Conservation (phyloP, 192 early-diverging fungal species). For the Linnemannia zychae region DNA sequence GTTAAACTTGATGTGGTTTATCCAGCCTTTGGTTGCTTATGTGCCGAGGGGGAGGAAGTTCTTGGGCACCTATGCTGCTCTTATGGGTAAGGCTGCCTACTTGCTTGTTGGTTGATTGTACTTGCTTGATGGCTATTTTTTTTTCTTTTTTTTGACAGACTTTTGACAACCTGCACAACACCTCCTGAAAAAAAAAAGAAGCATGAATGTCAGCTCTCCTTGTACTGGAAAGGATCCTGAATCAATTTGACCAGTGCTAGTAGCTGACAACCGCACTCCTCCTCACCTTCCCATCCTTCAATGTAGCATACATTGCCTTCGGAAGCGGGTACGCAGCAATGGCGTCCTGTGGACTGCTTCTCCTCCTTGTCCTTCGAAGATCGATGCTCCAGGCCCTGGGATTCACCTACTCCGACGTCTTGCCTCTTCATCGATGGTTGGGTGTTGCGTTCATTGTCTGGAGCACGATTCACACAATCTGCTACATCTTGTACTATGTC, state of each 20-base stretch:
- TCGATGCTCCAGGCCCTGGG: slow-evolving; percentile 51
- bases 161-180: background rate
- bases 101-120: background rate
- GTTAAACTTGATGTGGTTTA: slow-evolving; percentile 42
- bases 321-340: slow-evolving; percentile 46
- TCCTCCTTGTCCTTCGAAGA: slow-evolving; percentile 33
- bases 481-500: slow-evolving; percentile 42
- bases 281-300: background rate
- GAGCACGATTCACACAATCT: slow-evolving; percentile 33
- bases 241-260: background rate
- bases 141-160: slow-evolving; percentile 6
- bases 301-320: slow-evolving; percentile 38
- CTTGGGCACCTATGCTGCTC: slow-evolving; percentile 25
- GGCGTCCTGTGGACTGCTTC: slow-evolving; percentile 38
- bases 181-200: background rate
- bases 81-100: slow-evolving; percentile 37
- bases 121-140: background rate
- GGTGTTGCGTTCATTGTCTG: slow-evolving; percentile 38
- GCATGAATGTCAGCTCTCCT: background rate
- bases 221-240: too few species aligned
- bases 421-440: slow-evolving; percentile 42
- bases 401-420: slow-evolving; percentile 47
- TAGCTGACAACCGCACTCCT: background rate
- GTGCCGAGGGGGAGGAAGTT: slow-evolving; percentile 15
- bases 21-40: slow-evolving; percentile 33